phyloP scores from a whole-genome alignment of 2,329 filamentous ascomycete genomes.

The Trichophyton schoenleinii region DNA sequence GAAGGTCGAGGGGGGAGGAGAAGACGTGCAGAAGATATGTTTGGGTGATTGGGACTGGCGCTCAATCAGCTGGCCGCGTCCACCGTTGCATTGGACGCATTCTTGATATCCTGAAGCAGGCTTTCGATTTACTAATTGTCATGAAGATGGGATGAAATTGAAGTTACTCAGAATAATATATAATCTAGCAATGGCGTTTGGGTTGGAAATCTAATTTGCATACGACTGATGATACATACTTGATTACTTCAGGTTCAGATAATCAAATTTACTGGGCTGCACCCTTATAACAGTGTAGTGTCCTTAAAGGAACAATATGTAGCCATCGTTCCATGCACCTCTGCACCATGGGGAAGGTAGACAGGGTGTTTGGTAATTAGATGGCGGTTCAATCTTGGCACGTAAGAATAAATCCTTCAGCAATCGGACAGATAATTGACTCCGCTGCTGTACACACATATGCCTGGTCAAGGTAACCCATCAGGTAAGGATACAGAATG shows the following conservation, averaged over 20 bases:
- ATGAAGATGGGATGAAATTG: neutral
- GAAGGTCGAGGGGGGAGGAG: conserved; percentile 48
- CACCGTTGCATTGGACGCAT: neutral
- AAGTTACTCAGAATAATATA: neutral
- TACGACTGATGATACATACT: neutral
- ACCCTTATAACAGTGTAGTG: neutral
- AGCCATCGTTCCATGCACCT: conserved; percentile 38
- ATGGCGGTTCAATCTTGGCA: conserved; percentile 47
- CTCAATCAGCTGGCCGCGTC: neutral
- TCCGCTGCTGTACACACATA: conserved; percentile 60
- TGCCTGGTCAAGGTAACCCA: conserved; percentile 33
- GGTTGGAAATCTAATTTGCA: neutral
- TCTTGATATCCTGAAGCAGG: neutral
- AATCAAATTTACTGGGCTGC: neutral
- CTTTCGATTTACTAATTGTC: neutral
- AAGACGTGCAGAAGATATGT: conserved; percentile 61
- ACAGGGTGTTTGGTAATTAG: conserved; percentile 40
- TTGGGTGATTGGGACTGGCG: conserved; percentile 35
- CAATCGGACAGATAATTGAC: conserved; percentile 45
- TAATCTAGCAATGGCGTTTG: conserved; percentile 1
- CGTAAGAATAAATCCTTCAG: conserved; percentile 54
- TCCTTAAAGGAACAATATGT: conserved; percentile 35
- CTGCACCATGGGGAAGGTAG: conserved; percentile 26
- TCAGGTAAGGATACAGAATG: neutral
- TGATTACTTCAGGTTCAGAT: neutral